Conservation (phyloP, 2,329 filamentous ascomycete genomes). For the Botrytis squamosa region DNA sequence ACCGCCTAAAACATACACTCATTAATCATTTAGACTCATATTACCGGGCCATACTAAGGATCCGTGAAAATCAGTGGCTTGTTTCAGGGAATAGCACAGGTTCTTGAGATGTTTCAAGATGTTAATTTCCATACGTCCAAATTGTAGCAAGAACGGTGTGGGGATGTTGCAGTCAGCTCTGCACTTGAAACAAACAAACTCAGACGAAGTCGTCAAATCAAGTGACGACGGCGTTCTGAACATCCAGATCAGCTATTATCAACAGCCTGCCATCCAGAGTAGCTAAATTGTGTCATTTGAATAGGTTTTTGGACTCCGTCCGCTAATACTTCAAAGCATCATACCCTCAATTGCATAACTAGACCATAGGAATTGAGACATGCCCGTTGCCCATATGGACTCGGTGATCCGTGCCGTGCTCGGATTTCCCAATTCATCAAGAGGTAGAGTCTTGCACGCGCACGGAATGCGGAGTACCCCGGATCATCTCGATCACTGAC, state of each 20-base stretch:
- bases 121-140: neutral
- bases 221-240: neutral
- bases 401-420: neutral
- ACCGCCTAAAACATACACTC: conserved; percentile 30
- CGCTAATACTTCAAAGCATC: neutral
- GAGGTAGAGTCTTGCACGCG: neutral
- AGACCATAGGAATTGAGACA: no score
- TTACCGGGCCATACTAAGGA: conserved; percentile 39
- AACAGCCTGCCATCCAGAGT: neutral
- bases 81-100: neutral
- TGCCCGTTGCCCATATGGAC: neutral
- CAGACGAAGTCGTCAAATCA: neutral
- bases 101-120: neutral
- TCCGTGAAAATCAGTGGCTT: conserved; percentile 18
- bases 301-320: neutral
- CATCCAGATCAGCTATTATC: neutral
- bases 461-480: neutral
- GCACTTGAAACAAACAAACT: neutral
- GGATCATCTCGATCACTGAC: neutral
- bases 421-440: neutral
- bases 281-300: neutral
- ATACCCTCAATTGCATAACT: no score
- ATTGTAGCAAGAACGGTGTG: neutral
- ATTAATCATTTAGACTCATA: conserved; percentile 44
- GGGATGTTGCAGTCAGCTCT: neutral